Evolutionary conservation across 306 rosid genomes (phyloP).

Genomic region (Clitoria ternatea): DNA sequence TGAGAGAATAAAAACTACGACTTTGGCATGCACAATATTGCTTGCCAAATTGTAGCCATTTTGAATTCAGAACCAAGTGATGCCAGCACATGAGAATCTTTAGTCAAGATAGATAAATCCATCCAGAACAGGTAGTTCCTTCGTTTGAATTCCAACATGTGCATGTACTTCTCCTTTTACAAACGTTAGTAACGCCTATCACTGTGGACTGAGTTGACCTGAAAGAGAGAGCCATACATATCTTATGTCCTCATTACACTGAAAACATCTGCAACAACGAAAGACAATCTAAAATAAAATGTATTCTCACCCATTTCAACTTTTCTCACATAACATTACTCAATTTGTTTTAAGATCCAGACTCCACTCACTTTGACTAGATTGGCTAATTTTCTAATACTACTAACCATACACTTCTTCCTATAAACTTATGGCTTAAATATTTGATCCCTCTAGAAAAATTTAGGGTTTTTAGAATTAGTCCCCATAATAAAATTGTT

Average conservation of each 20-base stretch:
- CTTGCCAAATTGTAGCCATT: constrained; percentile 11
- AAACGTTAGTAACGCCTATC: background rate
- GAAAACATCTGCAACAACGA: background rate
- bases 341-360: background rate
- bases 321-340: background rate
- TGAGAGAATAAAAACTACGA: background rate
- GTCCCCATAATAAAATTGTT: too few species aligned
- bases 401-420: background rate
- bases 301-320: background rate
- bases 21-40: constrained; percentile 4
- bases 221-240: constrained; percentile 17
- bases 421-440: background rate
- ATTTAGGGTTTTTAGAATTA: too few species aligned
- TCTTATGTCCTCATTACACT: background rate
- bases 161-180: background rate
- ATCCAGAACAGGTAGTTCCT: constrained; percentile 16
- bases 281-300: background rate
- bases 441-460: too few species aligned
- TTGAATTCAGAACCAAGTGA: background rate
- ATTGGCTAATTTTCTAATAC: background rate
- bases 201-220: constrained; percentile 30
- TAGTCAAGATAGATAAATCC: background rate
- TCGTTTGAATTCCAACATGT: background rate
- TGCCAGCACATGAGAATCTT: constrained; percentile 9
- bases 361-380: background rate